Base-by-base conservation (phyloP, 768 basidiomycete genomes). In the Naganishia vaughanmartiniae region DNA sequence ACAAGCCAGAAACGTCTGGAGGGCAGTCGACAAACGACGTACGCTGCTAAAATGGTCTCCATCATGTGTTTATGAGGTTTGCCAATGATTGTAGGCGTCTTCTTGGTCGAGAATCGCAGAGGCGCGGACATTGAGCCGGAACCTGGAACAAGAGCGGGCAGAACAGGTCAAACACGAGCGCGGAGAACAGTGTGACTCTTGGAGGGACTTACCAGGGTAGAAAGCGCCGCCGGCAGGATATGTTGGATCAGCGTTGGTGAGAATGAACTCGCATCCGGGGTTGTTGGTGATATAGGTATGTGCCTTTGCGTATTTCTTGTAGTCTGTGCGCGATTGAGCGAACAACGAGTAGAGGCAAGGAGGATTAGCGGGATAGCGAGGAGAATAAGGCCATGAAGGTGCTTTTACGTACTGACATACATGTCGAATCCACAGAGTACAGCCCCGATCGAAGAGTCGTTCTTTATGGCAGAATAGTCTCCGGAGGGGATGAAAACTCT, bases 381-480 rank as follows among this genome's bases (percentile, higher is more conserved):
- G 31, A 0, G 3, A 3, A 26, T 6, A 51, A n/a, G 6, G 6
- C n/a, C 1, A 2, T n/a, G 14, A 7, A n/a, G 48, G 2, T n/a
- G 19, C 4, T 51, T 51, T n/a, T 51, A 75, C 80, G 71, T 57
- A 79, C 80, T 96, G 78, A 96, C 85, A 74, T 85, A 84, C 28
- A 85, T 86, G 82, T 97, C 95, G 30, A 94, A 86, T 1, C 95
- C 95, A 79, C 93, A 94, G n/a, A 98, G 84, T 17, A 99, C 95
- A 12, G 91, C 94, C n/a, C 86, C 90, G 63, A 99, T 88, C 65
- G 85, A 83, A 9, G 89, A 87, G 79, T 97, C 95, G 6, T 74
- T 73, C 45, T 86, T 74, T 73, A 83, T 77, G 4, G 65, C 82
- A 2, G 84, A 85, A 81, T 91, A 95, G 73, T 87, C 82, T 54